Percentiles rank a stretch among this genome's conserved stretches.
Conservation (phyloP, 2,329 filamentous ascomycete genomes). For the Remersonia thermophila region DNA sequence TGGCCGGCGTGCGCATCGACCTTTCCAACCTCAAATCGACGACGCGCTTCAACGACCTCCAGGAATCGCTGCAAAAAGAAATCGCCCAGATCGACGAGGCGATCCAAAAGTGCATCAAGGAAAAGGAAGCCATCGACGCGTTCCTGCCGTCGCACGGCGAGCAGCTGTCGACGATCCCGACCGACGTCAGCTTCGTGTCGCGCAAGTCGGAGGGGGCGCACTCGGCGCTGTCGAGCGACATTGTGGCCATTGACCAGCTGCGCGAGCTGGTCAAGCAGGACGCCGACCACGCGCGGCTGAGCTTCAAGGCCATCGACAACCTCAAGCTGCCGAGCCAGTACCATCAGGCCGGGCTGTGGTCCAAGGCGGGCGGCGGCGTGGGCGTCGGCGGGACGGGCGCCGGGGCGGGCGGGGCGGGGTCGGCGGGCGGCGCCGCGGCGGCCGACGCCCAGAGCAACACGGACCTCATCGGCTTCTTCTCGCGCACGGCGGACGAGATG, state of each 20-base stretch:
- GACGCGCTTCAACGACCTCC: slow-evolving; percentile 83
- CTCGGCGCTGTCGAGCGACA: slow-evolving; percentile 27
- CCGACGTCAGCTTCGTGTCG: slow-evolving; percentile 31
- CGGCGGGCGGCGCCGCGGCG: slow-evolving; percentile 27
- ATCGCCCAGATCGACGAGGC: slow-evolving; percentile 68
- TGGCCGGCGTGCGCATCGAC: slow-evolving; percentile 68
- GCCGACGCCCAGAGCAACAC: slow-evolving; percentile 38
- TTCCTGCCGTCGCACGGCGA: slow-evolving; percentile 45
- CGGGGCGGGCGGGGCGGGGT: slow-evolving; percentile 25
- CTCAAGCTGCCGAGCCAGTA: slow-evolving; percentile 37
- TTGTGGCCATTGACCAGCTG: slow-evolving; percentile 30
- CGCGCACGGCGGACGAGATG: slow-evolving; percentile 50
- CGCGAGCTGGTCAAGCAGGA: slow-evolving; percentile 30
- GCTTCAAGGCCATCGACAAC: slow-evolving; percentile 35
- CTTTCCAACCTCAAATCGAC: slow-evolving; percentile 68
- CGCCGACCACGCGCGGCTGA: slow-evolving; percentile 29
- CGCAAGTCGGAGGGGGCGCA: slow-evolving; percentile 34
- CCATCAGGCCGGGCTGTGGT: slow-evolving; percentile 34
- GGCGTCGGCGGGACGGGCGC: too few relatives aligned
- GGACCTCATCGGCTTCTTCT: slow-evolving; percentile 53
- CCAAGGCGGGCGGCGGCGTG: slow-evolving; percentile 18
- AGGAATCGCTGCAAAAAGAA: slow-evolving; percentile 65
- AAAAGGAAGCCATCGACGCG: slow-evolving; percentile 63
- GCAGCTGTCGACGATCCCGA: slow-evolving; percentile 26
- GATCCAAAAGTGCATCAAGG: slow-evolving; percentile 68